Evolutionary conservation across 805 yeast species (phyloP).

Genomic region (Saccharomycopsis sp.): DNA sequence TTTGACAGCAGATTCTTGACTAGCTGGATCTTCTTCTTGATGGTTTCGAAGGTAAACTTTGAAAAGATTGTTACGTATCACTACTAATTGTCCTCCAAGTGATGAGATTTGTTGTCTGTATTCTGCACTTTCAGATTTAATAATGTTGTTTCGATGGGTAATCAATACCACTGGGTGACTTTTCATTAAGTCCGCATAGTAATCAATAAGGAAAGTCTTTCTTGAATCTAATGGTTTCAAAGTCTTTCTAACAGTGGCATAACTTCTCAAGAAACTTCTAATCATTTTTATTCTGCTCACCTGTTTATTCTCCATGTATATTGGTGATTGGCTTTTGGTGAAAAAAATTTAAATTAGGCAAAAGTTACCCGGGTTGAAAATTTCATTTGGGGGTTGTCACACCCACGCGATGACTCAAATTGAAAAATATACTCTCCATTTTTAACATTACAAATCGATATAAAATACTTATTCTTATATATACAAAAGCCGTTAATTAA

Average conservation of each 20-base stretch:
- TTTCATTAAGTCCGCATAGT: slow-evolving; percentile 65
- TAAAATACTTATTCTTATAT: no score
- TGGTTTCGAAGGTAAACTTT: slow-evolving; percentile 70
- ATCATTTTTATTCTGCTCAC: no score
- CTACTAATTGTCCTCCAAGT: slow-evolving; percentile 63
- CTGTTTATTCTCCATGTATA: no score
- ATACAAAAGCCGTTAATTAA: no score
- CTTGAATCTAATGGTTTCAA: slow-evolving; percentile 63
- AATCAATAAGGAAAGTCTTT: slow-evolving; percentile 80
- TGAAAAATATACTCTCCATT: no score
- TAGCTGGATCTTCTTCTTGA: slow-evolving; percentile 67
- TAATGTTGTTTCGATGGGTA: slow-evolving; percentile 78
- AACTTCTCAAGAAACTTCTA: no score
- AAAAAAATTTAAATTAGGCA: no score
- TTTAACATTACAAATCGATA: no score
- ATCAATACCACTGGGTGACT: slow-evolving; percentile 64
- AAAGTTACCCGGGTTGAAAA: no score
- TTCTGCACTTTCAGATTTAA: slow-evolving; percentile 57
- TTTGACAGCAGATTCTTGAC: slow-evolving; percentile 39
- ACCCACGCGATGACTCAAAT: no score
- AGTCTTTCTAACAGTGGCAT: slow-evolving; percentile 29
- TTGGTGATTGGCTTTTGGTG: no score
- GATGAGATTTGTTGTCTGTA: slow-evolving; percentile 55
- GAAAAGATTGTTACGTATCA: slow-evolving; percentile 64
- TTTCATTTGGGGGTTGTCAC: no score